Evolutionary conservation across 768 basidiomycete species (phyloP), one percentile per base, ranked within the genome.

Genomic region (Tricholoma saponaceum): DNA sequence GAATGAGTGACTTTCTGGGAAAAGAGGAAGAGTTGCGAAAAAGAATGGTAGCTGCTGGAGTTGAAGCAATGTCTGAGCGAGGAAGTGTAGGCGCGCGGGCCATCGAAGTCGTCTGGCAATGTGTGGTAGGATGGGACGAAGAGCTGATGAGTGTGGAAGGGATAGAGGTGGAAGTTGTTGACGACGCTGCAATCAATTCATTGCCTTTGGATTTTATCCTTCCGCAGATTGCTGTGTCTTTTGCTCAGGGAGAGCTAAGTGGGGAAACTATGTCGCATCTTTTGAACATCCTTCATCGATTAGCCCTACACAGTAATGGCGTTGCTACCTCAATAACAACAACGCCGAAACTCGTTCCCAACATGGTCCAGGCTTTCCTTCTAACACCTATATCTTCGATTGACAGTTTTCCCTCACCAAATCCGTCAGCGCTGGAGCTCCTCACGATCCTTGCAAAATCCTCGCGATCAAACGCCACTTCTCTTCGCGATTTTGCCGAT

Each of bases 31-130:
- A 81, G 6, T 58, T 89, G 10, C 75, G 89, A 59, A 84, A 79
- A 57, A 80, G 85, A 18, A 83, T 89, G 10, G 67, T 92, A 9
- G 84, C 83, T 12, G 81, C 84, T 22, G 89, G 85, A 0, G 73
- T 86, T 10, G 84, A 86, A 58, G 87, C 87, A 0, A 71, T 92
- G 64, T 70, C 69, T 7, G 87, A 88, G 65, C 76, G 79, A 18
- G 90, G 89, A 3, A 83, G 81, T 58, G 77, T 90, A 9, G 89
- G 87, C 6, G 80, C 79, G 3, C 78, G 76, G 10, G 90, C 89
- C 0, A 77, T 90, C 7, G 87, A 90, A 57, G 78, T 90, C 3
- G 70, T 89, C 20, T 92, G 90, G 89, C 82, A 83, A 58, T 86
- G 85, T 54, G 67, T 89, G 23, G 89, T 87, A 1, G 79, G 75